Percentiles rank a stretch among this genome's conserved stretches.
These are phyloP conservation scores for Penicillium mononematosum DNA, from an alignment of 495 filamentous ascomycete species.

Conservation along the genomic window DNA sequence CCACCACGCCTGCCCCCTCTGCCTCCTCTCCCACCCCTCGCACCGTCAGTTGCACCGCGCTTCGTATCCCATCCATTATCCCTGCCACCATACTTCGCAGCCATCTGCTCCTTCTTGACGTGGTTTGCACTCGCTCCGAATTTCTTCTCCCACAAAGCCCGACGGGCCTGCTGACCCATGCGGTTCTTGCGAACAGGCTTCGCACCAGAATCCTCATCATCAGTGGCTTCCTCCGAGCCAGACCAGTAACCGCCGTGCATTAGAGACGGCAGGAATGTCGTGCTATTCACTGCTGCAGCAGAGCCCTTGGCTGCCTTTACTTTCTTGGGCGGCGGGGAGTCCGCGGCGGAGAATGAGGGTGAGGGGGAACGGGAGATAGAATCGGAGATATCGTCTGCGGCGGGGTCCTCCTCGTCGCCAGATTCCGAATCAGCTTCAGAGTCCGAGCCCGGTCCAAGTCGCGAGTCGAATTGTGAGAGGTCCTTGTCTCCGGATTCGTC, in stretches of 20 bases:
- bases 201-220: conserved; percentile 33
- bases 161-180: conserved; percentile 82
- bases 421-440: conserved; percentile 46
- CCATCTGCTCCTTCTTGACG: conserved; percentile 43
- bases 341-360: conserved; percentile 30
- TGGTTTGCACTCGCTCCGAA: conserved; percentile 77
- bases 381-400: conserved; percentile 26
- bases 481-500: conserved; percentile 45
- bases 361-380: conserved; percentile 43
- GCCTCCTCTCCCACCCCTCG: conserved; percentile 17
- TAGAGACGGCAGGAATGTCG: conserved; percentile 83
- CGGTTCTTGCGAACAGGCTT: conserved; percentile 69
- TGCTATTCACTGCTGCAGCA: conserved; percentile 49
- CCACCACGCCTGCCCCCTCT: conserved; percentile 13
- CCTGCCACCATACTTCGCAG: conserved; percentile 29
- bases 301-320: conserved; percentile 40
- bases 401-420: conserved; percentile 30
- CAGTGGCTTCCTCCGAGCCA: conserved; percentile 68
- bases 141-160: conserved; percentile 89
- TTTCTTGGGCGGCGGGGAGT: conserved; percentile 43
- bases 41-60: conserved; percentile 41
- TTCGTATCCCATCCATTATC: conserved; percentile 52
- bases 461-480: conserved; percentile 50
- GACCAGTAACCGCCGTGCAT: conserved; percentile 88
- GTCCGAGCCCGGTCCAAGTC: conserved; percentile 55